Conservation (phyloP, 2,329 filamentous ascomycete species). For the Canariomyces notabilis region DNA sequence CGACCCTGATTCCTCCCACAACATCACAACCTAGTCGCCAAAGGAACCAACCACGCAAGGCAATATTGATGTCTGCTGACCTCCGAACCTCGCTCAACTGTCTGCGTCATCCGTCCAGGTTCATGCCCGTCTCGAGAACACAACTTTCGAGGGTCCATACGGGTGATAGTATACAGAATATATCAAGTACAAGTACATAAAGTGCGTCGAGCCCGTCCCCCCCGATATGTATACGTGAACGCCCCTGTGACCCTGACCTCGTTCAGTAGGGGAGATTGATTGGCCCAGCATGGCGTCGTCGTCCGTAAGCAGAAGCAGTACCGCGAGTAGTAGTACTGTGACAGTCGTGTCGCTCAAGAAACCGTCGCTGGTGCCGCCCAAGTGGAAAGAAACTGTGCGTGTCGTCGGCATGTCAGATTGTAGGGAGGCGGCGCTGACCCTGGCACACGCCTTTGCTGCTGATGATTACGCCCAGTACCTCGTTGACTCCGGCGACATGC, state of each 20-base stretch:
- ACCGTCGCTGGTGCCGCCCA: conserved; percentile 47
- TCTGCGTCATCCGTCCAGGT: conserved; percentile 51
- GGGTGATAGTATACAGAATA: conserved; percentile 52
- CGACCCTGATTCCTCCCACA: conserved; percentile 11
- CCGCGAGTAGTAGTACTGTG: conserved; percentile 17
- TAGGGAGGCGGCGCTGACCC: conserved; percentile 63
- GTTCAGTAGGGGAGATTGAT: neutral
- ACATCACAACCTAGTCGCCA: conserved; percentile 13
- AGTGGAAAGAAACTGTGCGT: conserved; percentile 55
- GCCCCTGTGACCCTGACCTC: neutral
- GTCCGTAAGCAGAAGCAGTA: conserved; percentile 30
- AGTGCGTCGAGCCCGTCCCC: conserved; percentile 6
- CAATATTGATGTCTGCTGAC: conserved; percentile 57
- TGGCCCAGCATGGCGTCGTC: conserved; percentile 42
- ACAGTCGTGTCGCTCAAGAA: conserved; percentile 29
- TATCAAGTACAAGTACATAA: conserved; percentile 37
- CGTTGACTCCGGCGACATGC: conserved; percentile 40
- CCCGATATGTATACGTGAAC: neutral
- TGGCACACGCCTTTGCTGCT: conserved; percentile 71
- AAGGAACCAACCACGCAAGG: conserved; percentile 23
- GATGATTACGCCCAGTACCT: conserved; percentile 73
- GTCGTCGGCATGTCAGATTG: conserved; percentile 61
- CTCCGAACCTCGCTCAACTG: conserved; percentile 51
- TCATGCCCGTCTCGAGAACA: conserved; percentile 53
- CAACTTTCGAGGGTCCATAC: conserved; percentile 52